phyloP scores from a whole-genome alignment of 2,329 filamentous ascomycete genomes.

The Teratosphaeria gauchensis region DNA sequence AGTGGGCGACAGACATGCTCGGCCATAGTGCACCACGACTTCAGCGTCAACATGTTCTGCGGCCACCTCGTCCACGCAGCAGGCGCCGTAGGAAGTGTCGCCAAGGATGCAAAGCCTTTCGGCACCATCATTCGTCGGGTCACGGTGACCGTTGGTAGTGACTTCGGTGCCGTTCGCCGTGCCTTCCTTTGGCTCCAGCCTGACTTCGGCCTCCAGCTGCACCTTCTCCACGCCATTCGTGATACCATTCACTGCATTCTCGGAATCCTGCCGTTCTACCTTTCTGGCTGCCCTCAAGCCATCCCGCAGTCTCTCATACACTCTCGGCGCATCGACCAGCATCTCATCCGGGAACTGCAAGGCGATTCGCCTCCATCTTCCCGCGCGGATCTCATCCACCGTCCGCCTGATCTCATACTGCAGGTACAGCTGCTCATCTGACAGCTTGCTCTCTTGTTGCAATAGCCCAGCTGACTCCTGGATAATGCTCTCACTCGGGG shows the following conservation, averaged over 20 bases:
- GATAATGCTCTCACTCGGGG: conserved; percentile 52
- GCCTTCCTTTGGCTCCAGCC: neutral
- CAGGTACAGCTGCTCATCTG: conserved; percentile 60
- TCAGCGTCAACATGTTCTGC: conserved; percentile 89
- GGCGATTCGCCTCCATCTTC: conserved; percentile 66
- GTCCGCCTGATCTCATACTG: conserved; percentile 84
- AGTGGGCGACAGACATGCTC: conserved; percentile 85
- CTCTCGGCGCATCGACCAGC: conserved; percentile 73
- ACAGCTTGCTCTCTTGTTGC: conserved; percentile 28
- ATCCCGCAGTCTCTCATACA: conserved; percentile 57
- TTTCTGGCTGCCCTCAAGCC: conserved; percentile 29
- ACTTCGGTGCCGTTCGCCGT: neutral
- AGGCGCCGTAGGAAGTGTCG: conserved; percentile 93
- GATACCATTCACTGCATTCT: neutral
- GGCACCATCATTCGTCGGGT: conserved; percentile 2
- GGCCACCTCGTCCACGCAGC: conserved; percentile 93
- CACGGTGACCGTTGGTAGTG: conserved; percentile 21
- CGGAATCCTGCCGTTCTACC: neutral
- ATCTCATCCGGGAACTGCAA: conserved; percentile 95
- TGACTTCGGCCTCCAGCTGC: neutral
- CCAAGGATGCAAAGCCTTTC: conserved; percentile 70
- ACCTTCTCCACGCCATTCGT: neutral
- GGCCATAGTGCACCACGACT: conserved; percentile 86
- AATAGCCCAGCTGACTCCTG: conserved; percentile 40
- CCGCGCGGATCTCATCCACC: conserved; percentile 60